Evolutionary conservation across 495 filamentous ascomycete genomes (phyloP).

Genomic region (Lophium mytilinum): DNA sequence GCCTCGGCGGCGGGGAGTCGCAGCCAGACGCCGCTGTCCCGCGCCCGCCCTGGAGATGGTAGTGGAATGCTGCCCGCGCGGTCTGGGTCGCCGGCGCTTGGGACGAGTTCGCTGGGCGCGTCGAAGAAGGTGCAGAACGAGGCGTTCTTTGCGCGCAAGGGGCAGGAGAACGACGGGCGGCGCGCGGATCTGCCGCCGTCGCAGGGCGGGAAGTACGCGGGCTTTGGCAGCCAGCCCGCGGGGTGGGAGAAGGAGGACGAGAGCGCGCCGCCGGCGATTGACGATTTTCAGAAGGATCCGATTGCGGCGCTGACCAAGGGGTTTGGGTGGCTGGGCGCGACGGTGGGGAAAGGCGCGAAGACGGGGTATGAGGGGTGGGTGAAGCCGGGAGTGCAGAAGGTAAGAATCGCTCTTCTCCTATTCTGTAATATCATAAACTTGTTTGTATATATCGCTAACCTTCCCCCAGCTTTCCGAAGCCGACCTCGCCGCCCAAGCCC

Average conservation of each 20-base stretch:
- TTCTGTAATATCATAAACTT: slow-evolving; percentile 3
- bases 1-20: slow-evolving; percentile 27
- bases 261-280: slow-evolving; percentile 50
- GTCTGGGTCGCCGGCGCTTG: slow-evolving; percentile 26
- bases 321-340: slow-evolving; percentile 85
- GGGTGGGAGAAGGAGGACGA: slow-evolving; percentile 29
- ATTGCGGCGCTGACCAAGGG: slow-evolving; percentile 82
- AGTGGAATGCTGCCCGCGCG: slow-evolving; percentile 10
- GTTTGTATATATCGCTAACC: slow-evolving; percentile 1
- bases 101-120: slow-evolving; percentile 13
- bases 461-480: slow-evolving; percentile 61
- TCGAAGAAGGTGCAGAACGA: slow-evolving; percentile 60
- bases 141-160: slow-evolving; percentile 79
- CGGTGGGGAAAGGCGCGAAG: slow-evolving; percentile 81
- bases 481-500: slow-evolving; percentile 80
- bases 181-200: slow-evolving; percentile 66
- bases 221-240: slow-evolving; percentile 71
- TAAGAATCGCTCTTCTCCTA: slow-evolving; percentile 33
- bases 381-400: slow-evolving; percentile 80
- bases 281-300: slow-evolving; percentile 86
- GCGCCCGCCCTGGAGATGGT: background rate
- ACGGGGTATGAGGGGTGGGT: slow-evolving; percentile 82
- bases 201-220: slow-evolving; percentile 85
- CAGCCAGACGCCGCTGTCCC: slow-evolving; percentile 25
- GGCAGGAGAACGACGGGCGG: slow-evolving; percentile 68